These are phyloP conservation scores for Podila epicladia DNA, from an alignment of 192 early-diverging fungal species.

Conservation along the genomic window DNA sequence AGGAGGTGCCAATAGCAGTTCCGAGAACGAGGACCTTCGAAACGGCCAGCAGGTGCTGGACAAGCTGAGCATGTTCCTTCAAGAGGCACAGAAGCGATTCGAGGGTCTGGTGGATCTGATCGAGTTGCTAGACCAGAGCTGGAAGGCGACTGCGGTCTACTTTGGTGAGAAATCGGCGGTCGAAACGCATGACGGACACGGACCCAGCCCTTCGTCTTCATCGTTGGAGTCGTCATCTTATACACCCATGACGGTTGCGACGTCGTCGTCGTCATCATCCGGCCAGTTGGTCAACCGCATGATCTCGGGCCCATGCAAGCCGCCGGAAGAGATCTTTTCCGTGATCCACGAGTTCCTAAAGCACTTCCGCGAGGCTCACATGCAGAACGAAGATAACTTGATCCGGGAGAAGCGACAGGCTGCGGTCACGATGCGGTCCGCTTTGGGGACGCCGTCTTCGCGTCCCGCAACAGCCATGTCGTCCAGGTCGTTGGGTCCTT, in stretches of 20 bases:
- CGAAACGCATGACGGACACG: neutral
- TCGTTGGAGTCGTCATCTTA: neutral
- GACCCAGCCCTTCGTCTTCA: neutral
- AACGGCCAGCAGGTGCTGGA: conserved; percentile 6
- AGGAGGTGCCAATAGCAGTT: too few relatives aligned
- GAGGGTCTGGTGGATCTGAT: conserved; percentile 38
- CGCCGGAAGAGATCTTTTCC: conserved; percentile 47
- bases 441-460: neutral
- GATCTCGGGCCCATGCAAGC: conserved; percentile 27
- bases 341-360: conserved; percentile 39
- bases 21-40: conserved; percentile 5
- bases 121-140: conserved; percentile 25
- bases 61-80: conserved; percentile 32
- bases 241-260: neutral
- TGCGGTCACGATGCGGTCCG: conserved; percentile 6
- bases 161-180: conserved; percentile 44
- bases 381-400: conserved; percentile 39
- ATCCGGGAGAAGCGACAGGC: conserved; percentile 34
- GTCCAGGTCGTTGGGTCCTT: too few relatives aligned
- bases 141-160: conserved; percentile 40
- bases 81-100: conserved; percentile 26
- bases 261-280: conserved; percentile 1
- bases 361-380: conserved; percentile 42
- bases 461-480: too few relatives aligned
- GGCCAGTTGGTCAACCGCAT: conserved; percentile 21